A percentile compares a stretch with the other conserved stretches of the same genome.
These are phyloP conservation scores for Zygotorulaspora sp. DNA, from an alignment of 805 yeast species.

Conservation along the genomic window DNA sequence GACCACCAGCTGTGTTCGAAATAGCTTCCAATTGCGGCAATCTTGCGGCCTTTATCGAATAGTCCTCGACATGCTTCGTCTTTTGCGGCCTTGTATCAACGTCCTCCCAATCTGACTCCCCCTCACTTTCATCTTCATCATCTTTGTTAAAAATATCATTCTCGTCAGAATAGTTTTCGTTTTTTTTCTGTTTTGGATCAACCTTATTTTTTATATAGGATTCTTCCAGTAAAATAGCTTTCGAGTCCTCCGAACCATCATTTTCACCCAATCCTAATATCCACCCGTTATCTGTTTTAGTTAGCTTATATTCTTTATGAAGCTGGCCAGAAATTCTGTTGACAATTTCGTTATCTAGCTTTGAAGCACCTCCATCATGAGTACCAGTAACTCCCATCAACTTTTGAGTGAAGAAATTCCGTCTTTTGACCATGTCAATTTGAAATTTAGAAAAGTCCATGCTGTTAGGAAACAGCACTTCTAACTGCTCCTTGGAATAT, in stretches of 20 bases:
- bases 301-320: constrained; percentile 67
- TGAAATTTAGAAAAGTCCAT: constrained; percentile 92
- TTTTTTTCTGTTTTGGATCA: constrained; percentile 2
- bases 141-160: constrained; percentile 12
- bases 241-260: constrained; percentile 38
- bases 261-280: constrained; percentile 55
- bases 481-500: constrained; percentile 81
- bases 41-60: constrained; percentile 42
- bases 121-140: constrained; percentile 32
- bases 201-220: constrained; percentile 2
- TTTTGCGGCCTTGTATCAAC: constrained; percentile 40
- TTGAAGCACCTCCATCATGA: constrained; percentile 47
- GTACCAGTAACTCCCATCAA: constrained; percentile 80
- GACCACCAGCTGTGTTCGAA: constrained; percentile 23
- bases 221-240: constrained; percentile 51
- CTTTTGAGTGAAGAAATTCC: constrained; percentile 85
- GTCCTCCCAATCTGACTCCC: constrained; percentile 64
- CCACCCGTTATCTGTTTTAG: constrained; percentile 81
- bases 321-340: constrained; percentile 77
- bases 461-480: constrained; percentile 72
- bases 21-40: constrained; percentile 31
- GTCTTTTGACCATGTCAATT: constrained; percentile 83
- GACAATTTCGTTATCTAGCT: constrained; percentile 26
- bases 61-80: constrained; percentile 31
- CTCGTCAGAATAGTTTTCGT: constrained; percentile 3